Base-by-base conservation (phyloP, 495 filamentous ascomycete species). In the Cetradonia linearis region DNA sequence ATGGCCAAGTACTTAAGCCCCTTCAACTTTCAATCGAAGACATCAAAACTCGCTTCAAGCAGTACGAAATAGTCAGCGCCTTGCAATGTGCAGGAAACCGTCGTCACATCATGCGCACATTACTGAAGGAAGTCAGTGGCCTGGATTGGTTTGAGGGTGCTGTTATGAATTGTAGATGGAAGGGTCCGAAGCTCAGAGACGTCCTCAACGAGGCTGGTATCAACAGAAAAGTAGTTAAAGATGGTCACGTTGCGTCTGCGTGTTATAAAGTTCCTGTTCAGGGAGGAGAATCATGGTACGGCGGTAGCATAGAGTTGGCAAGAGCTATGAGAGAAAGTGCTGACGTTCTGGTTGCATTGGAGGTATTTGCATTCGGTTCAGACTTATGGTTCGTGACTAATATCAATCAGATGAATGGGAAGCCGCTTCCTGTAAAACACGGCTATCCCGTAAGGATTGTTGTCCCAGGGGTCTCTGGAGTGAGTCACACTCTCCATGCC, bases 81-180 rank as follows among this genome's bases (percentile, higher is more conserved):
- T 71, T 86, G 0, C 79, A 83, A 70, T 86, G 83, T 55, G 83
- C 83, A 18, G 83, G 83, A 27, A 85, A 86, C 62, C 71, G 83
- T 7, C 77, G 83, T 2, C 81, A 84, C 61, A 82, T 81, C 25
- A 85, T 85, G 83, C 78, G 82, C 23, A 84, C 80, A 0, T 66
- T 77, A 50, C 65, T 85, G 5, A 79, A 79, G 62, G 82, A 84
- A 66, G 81, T 84, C 30, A 67, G 77, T 55, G 83, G 83, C 0
- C 79, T 86, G 47, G 81, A 86, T 62, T 86, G 83, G 83, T 74
- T 73, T 33, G 81, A 84, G 58, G 81, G 75, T 34, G 83, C 81
- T 1, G 77, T 84, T 13, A 85, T 84, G 77, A 86, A 85, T 59
- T 80, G 79, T 55, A 74, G 64, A 54, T 85, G 81, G 81, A 73